Percentiles rank a stretch among this genome's conserved stretches.
These are phyloP conservation scores for Aspergillus bertholletiae DNA, from an alignment of 495 filamentous ascomycete species.

Conservation along the genomic window DNA sequence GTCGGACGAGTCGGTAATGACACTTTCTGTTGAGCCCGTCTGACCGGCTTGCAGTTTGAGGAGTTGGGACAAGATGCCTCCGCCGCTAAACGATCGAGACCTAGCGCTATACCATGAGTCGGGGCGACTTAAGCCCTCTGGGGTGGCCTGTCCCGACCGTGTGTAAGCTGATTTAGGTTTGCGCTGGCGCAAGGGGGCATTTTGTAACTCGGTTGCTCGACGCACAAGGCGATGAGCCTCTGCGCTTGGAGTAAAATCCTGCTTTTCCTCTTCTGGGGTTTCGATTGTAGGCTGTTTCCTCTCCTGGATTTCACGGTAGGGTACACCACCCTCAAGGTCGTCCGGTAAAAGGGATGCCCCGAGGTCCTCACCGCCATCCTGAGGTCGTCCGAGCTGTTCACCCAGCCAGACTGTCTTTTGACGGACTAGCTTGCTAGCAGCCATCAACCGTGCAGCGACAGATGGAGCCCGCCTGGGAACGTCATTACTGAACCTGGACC, in stretches of 20 bases:
- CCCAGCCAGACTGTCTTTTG: conserved; percentile 31
- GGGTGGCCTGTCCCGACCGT: conserved; percentile 38
- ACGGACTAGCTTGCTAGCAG: conserved; percentile 33
- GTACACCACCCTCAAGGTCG: conserved; percentile 27
- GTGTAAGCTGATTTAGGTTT: conserved; percentile 32
- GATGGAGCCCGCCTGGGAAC: conserved; percentile 17
- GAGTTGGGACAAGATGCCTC: conserved; percentile 40
- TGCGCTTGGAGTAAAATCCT: conserved; percentile 27
- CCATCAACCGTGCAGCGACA: conserved; percentile 25
- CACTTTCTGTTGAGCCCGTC: conserved; percentile 25
- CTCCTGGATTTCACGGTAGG: conserved; percentile 18
- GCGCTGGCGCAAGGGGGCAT: conserved; percentile 21
- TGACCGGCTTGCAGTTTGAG: conserved; percentile 36
- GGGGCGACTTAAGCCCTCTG: conserved; percentile 28
- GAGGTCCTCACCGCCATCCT: conserved; percentile 37
- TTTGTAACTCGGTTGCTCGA: conserved; percentile 31
- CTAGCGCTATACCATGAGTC: conserved; percentile 30
- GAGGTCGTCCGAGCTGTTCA: conserved; percentile 37
- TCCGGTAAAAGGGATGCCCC: conserved; percentile 32
- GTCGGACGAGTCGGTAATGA: conserved; percentile 40
- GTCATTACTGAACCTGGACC: conserved; percentile 7
- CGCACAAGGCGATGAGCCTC: conserved; percentile 45
- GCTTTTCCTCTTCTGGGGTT: conserved; percentile 12
- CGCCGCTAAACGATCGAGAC: conserved; percentile 19
- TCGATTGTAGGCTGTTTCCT: conserved; percentile 21